Conservation (phyloP, 768 basidiomycete species). For the Lyophyllum semitale region DNA sequence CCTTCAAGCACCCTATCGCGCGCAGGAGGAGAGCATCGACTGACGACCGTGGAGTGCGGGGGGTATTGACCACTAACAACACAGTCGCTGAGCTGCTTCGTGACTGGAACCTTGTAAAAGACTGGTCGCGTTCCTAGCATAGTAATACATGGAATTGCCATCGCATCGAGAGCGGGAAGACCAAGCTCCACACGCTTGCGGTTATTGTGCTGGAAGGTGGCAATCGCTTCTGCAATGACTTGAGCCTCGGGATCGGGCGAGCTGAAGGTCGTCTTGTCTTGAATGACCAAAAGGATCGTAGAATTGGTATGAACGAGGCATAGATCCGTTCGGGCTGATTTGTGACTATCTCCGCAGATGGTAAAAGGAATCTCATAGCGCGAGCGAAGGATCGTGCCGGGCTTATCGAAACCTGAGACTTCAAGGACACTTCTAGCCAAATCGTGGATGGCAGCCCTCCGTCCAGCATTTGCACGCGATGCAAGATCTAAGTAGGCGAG, state of each 20-base stretch:
- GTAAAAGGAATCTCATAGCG: too few species aligned
- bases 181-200: background rate
- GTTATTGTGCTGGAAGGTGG: background rate
- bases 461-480: too few species aligned
- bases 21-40: background rate
- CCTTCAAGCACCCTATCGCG: constrained; percentile 16
- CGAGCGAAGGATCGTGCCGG: too few species aligned
- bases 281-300: too few species aligned
- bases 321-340: too few species aligned
- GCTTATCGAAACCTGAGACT: too few species aligned
- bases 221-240: constrained; percentile 1
- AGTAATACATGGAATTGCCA: background rate
- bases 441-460: too few species aligned
- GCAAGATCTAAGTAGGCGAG: too few species aligned
- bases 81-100: background rate
- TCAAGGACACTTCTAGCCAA: too few species aligned
- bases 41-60: background rate
- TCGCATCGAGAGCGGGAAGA: background rate
- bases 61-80: background rate
- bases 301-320: too few species aligned
- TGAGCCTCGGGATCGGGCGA: background rate
- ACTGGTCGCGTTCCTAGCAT: background rate
- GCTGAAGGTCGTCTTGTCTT: background rate
- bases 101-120: background rate
- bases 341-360: too few species aligned